phyloP scores from a whole-genome alignment of 2,329 filamentous ascomycete genomes.

The Thermoascus crustaceus region DNA sequence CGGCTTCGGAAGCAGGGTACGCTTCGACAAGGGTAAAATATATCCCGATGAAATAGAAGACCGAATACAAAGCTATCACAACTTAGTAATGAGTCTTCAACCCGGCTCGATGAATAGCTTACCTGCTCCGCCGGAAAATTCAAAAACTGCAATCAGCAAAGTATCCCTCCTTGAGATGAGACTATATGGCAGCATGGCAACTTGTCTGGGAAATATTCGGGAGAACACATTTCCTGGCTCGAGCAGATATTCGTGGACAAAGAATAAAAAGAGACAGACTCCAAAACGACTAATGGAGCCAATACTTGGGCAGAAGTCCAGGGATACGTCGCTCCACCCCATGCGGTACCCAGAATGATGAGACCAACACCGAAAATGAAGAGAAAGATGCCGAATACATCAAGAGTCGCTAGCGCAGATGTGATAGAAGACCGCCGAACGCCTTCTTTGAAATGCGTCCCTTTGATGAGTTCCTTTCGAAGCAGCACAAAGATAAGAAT shows the following conservation, averaged over 20 bases:
- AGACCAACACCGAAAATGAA: slow-evolving; percentile 50
- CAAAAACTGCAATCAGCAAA: slow-evolving; percentile 53
- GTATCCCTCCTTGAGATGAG: slow-evolving; percentile 52
- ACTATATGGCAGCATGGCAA: slow-evolving; percentile 56
- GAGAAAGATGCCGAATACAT: slow-evolving; percentile 48
- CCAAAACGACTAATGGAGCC: slow-evolving; percentile 39
- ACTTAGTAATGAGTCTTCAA: too few relatives aligned
- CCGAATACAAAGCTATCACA: slow-evolving; percentile 40
- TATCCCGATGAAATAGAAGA: slow-evolving; percentile 61
- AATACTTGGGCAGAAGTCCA: slow-evolving; percentile 46
- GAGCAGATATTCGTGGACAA: slow-evolving; percentile 49
- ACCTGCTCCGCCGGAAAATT: slow-evolving; percentile 51
- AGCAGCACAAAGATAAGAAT: slow-evolving; percentile 50
- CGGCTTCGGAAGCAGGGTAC: slow-evolving; percentile 44
- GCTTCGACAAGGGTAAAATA: slow-evolving; percentile 58
- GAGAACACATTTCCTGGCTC: slow-evolving; percentile 42
- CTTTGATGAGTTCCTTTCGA: slow-evolving; percentile 50
- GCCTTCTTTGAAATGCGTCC: slow-evolving; percentile 33
- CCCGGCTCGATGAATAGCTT: too few relatives aligned
- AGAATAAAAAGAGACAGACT: slow-evolving; percentile 35
- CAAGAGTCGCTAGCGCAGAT: slow-evolving; percentile 46
- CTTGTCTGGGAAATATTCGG: slow-evolving; percentile 45
- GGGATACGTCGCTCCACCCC: slow-evolving; percentile 47
- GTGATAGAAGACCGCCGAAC: slow-evolving; percentile 31
- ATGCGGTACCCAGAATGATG: slow-evolving; percentile 48